phyloP scores from a whole-genome alignment of 2,329 filamentous ascomycete genomes.

The Aspergillus fijiensis region DNA sequence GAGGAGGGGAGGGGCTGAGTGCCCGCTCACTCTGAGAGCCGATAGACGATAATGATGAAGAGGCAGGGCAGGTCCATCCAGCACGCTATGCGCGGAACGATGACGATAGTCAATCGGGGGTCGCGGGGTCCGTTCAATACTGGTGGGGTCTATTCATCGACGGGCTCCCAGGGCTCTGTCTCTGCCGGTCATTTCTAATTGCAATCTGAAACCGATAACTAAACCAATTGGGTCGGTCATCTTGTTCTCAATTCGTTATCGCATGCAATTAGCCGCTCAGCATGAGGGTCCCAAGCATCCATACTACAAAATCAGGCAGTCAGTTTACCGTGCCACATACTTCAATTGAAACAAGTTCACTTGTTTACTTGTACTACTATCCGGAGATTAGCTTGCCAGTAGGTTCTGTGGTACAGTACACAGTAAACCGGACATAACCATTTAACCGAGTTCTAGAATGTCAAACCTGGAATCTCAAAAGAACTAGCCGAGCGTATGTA shows the following conservation, averaged over 20 bases:
- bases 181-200: not conserved
- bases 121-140: slow-evolving; percentile 9
- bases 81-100: slow-evolving; percentile 18
- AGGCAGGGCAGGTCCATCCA: slow-evolving; percentile 28
- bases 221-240: not conserved
- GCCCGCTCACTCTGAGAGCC: not conserved
- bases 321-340: not conserved
- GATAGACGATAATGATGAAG: slow-evolving; percentile 5
- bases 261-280: not conserved
- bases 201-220: not conserved
- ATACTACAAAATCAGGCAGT: not conserved
- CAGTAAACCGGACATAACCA: not conserved
- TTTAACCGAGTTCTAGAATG: not conserved
- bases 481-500: too few species aligned
- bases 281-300: not conserved
- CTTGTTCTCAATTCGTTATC: not conserved
- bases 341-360: not conserved
- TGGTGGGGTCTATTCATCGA: slow-evolving; percentile 4
- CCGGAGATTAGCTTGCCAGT: not conserved
- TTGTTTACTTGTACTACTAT: not conserved
- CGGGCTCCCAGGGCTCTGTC: not conserved
- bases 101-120: slow-evolving; percentile 21
- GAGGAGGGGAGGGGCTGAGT: not conserved
- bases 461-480: too few species aligned
- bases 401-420: not conserved